A percentile compares a stretch with the other conserved stretches of the same genome.
Evolutionary conservation across 805 yeast genomes (phyloP).

Genomic region (Suhomyces tanzawaensis): DNA sequence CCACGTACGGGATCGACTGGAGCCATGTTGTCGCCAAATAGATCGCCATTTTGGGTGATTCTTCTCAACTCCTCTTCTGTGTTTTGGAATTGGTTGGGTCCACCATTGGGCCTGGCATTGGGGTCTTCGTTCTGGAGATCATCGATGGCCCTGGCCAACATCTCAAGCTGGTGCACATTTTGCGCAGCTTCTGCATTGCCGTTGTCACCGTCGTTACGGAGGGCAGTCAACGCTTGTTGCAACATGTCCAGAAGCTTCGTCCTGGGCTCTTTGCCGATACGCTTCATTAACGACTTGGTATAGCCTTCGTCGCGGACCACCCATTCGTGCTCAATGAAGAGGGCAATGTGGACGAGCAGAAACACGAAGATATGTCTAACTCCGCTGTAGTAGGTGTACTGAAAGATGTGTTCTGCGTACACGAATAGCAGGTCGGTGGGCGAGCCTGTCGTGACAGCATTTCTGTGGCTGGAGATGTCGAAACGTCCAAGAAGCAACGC

Average conservation of each 20-base stretch:
- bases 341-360: constrained; percentile 41
- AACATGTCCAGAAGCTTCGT: constrained; percentile 39
- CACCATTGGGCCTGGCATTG: background rate
- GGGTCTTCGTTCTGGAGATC: constrained; percentile 18
- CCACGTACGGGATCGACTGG: constrained; percentile 7
- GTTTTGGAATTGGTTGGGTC: constrained; percentile 4
- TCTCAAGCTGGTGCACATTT: constrained; percentile 20
- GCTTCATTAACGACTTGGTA: constrained; percentile 51
- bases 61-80: constrained; percentile 19
- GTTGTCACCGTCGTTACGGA: constrained; percentile 21
- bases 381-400: constrained; percentile 38
- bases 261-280: constrained; percentile 57
- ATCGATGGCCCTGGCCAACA: constrained; percentile 26
- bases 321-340: constrained; percentile 66
- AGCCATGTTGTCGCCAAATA: background rate
- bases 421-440: constrained; percentile 9
- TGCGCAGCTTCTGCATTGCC: constrained; percentile 22
- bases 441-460: constrained; percentile 6
- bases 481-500: constrained; percentile 43
- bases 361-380: constrained; percentile 39
- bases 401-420: constrained; percentile 23
- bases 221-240: constrained; percentile 25
- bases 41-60: constrained; percentile 14
- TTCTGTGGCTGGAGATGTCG: constrained; percentile 12
- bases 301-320: constrained; percentile 71